Percentiles rank a stretch among this genome's conserved stretches.
Evolutionary conservation across 208 protist species (phyloP).

Genomic region (Trypanosoma avium): DNA sequence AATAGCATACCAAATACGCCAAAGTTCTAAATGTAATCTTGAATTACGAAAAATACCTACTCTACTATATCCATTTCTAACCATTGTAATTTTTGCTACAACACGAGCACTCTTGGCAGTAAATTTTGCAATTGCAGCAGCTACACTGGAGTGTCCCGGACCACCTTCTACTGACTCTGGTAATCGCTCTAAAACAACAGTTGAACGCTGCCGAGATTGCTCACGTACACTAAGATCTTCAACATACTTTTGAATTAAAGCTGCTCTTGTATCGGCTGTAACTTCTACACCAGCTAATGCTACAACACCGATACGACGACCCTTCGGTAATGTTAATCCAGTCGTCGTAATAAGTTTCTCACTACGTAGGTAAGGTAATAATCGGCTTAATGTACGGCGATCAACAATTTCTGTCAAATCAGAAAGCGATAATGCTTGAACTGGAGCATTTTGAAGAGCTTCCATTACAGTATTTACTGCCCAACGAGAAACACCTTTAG

Average conservation of each 20-base stretch:
- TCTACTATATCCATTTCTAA: conserved; percentile 78
- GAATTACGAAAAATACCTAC: conserved; percentile 39
- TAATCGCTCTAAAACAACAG: conserved; percentile 39
- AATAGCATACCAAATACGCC: conserved; percentile 51
- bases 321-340: conserved; percentile 30
- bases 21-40: conserved; percentile 82
- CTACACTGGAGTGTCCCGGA: conserved; percentile 19
- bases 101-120: conserved; percentile 16
- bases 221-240: conserved; percentile 16
- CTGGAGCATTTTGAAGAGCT: conserved; percentile 46
- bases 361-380: conserved; percentile 62
- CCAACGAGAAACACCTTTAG: conserved; percentile 56
- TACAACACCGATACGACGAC: conserved; percentile 65
- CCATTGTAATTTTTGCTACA: conserved; percentile 45
- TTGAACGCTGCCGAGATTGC: conserved; percentile 6
- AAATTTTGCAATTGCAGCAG: conserved; percentile 23
- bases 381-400: conserved; percentile 36
- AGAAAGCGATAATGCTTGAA: conserved; percentile 46
- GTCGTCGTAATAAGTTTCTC: conserved; percentile 46
- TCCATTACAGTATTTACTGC: conserved; percentile 53
- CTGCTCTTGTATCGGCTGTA: conserved; percentile 3
- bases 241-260: conserved; percentile 34
- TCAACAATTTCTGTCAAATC: conserved; percentile 50
- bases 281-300: conserved; percentile 30
- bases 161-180: conserved; percentile 36